Evolutionary conservation across 495 filamentous ascomycete species (phyloP).

Genomic region (Hypoxylon crocopeplum): DNA sequence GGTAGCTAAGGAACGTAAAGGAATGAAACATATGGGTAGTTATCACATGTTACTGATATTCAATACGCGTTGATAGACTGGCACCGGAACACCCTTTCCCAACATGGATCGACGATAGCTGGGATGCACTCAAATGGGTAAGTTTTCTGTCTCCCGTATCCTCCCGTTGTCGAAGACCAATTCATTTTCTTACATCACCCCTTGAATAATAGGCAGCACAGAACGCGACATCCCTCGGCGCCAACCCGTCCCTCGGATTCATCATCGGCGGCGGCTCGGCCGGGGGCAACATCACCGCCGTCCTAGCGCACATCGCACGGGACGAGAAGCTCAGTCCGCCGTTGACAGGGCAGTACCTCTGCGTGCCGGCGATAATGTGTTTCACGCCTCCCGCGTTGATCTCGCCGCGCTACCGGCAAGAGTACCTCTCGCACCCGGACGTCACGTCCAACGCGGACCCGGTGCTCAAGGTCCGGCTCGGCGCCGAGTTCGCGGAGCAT

Average conservation of each 20-base stretch:
- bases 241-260: slow-evolving; percentile 53
- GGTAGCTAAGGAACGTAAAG: no score
- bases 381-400: slow-evolving; percentile 15
- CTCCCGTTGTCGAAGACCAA: no score
- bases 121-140: slow-evolving; percentile 59
- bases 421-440: slow-evolving; percentile 35
- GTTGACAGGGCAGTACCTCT: slow-evolving; percentile 54
- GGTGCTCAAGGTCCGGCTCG: slow-evolving; percentile 9
- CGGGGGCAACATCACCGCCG: slow-evolving; percentile 54
- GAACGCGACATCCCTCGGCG: slow-evolving; percentile 47
- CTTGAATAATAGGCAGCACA: slow-evolving; percentile 37
- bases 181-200: slow-evolving; percentile 1
- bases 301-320: slow-evolving; percentile 48
- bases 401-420: slow-evolving; percentile 21
- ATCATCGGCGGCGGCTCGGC: slow-evolving; percentile 58
- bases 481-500: slow-evolving; percentile 3
- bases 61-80: slow-evolving; percentile 34
- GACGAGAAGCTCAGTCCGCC: slow-evolving; percentile 52
- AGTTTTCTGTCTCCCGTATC: neutral
- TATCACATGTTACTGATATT: neutral
- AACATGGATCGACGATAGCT: slow-evolving; percentile 52
- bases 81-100: slow-evolving; percentile 59
- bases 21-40: no score
- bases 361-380: slow-evolving; percentile 46
- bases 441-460: slow-evolving; percentile 31